Percentiles rank a stretch among this genome's conserved stretches.
Conservation (phyloP, 345 rosid genomes). For the Mangifera indica region DNA sequence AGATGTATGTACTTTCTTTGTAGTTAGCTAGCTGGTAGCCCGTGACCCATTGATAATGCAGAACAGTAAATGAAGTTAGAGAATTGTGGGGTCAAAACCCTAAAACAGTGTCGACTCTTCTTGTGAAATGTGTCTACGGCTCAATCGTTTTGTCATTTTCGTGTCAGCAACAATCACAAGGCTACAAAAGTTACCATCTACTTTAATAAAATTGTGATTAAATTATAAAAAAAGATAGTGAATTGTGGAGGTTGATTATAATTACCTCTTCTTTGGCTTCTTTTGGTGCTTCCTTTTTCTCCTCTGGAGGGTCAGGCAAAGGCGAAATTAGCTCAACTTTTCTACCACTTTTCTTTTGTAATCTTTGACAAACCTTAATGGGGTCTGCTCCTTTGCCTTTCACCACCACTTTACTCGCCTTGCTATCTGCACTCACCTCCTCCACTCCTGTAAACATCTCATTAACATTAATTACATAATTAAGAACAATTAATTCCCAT, state of each 20-base stretch:
- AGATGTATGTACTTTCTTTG: too few relatives aligned
- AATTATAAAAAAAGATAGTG: too few relatives aligned
- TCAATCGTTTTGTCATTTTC: conserved; percentile 48
- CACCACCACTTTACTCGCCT: conserved; percentile 66
- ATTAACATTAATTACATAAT: too few relatives aligned
- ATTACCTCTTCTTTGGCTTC: conserved; percentile 52
- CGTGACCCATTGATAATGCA: conserved; percentile 17
- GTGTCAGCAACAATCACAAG: conserved; percentile 42
- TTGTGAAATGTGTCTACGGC: conserved; percentile 41
- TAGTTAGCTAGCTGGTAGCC: neutral
- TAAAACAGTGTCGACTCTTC: neutral
- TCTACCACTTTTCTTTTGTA: conserved; percentile 62
- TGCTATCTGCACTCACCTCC: conserved; percentile 54
- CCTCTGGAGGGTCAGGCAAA: conserved; percentile 51
- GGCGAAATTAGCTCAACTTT: conserved; percentile 74
- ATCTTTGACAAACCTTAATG: conserved; percentile 52
- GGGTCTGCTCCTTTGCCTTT: conserved; percentile 73
- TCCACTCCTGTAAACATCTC: conserved; percentile 49
- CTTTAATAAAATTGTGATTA: too few relatives aligned
- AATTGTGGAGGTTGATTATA: neutral
- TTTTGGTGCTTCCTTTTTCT: conserved; percentile 28
- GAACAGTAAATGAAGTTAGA: conserved; percentile 14
- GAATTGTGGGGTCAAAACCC: conserved; percentile 34
- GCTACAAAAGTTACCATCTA: too few relatives aligned
- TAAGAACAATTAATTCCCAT: too few relatives aligned